A percentile compares a stretch with the other conserved stretches of the same genome.
These are phyloP conservation scores for Carex sylvatica DNA, from an alignment of 202 grass and related monocot species.

Conservation along the genomic window DNA sequence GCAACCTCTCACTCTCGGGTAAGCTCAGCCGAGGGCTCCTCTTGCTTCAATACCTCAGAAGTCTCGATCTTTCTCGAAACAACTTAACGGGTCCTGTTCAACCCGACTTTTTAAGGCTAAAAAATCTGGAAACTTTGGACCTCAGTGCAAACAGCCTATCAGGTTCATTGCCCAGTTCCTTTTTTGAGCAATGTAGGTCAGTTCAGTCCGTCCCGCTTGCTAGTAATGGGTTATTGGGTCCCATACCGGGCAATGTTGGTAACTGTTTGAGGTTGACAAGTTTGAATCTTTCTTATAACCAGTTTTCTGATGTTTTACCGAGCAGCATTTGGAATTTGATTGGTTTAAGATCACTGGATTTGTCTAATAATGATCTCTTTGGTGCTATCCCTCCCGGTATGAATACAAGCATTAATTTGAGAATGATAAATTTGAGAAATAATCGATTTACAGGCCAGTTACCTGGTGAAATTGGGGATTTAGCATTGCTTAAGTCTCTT, in stretches of 20 bases:
- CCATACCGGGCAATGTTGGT: slow-evolving; percentile 46
- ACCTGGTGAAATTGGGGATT: slow-evolving; percentile 62
- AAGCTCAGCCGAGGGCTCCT: slow-evolving; percentile 76
- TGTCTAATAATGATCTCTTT: slow-evolving; percentile 67
- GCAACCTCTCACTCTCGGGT: slow-evolving; percentile 58
- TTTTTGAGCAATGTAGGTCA: slow-evolving; percentile 74
- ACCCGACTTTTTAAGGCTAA: slow-evolving; percentile 42
- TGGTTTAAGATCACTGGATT: slow-evolving; percentile 70
- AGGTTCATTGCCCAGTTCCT: slow-evolving; percentile 46
- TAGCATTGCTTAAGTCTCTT: slow-evolving; percentile 58
- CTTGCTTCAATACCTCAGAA: slow-evolving; percentile 58
- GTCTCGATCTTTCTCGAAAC: slow-evolving; percentile 58
- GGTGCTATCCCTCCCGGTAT: slow-evolving; percentile 60
- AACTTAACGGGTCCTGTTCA: slow-evolving; percentile 63
- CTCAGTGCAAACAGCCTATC: slow-evolving; percentile 65
- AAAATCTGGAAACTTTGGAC: slow-evolving; percentile 52
- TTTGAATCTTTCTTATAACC: slow-evolving; percentile 85
- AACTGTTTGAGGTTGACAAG: slow-evolving; percentile 58
- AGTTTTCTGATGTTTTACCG: slow-evolving; percentile 54
- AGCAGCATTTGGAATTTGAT: slow-evolving; percentile 68
- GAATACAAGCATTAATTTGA: slow-evolving; percentile 42
- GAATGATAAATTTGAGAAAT: slow-evolving; percentile 50
- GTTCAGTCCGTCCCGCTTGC: slow-evolving; percentile 55
- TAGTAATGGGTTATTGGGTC: slow-evolving; percentile 54
- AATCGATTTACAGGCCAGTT: slow-evolving; percentile 70